Percentiles rank a stretch among this genome's conserved stretches.
phyloP scores from a whole-genome alignment of 768 basidiomycete species.

The Phaeotremella fagi region DNA sequence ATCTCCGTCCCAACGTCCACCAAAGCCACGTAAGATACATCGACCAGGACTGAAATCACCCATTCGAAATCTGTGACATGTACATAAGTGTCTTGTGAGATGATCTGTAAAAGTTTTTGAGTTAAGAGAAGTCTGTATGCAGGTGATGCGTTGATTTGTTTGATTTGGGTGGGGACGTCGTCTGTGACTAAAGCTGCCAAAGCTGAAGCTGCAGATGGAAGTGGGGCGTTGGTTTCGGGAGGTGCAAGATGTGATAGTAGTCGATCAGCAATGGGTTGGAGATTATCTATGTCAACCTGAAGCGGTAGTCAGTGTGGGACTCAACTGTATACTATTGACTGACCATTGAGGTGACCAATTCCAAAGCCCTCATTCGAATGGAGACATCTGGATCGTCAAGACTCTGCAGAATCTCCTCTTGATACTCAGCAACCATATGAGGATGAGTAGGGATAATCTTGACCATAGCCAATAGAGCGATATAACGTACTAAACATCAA shows the following conservation, averaged over 20 bases:
- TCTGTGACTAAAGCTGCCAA: constrained; percentile 56
- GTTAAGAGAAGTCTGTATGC: constrained; percentile 81
- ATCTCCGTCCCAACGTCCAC: constrained; percentile 73
- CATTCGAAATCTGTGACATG: constrained; percentile 92
- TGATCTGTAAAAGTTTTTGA: constrained; percentile 77
- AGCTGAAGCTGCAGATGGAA: constrained; percentile 31
- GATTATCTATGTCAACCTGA: constrained; percentile 74
- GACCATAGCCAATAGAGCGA: constrained; percentile 86
- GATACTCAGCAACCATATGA: constrained; percentile 81
- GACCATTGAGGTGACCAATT: constrained; percentile 90
- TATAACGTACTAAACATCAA: constrained; percentile 76
- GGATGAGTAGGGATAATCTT: constrained; percentile 93
- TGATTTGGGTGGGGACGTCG: constrained; percentile 52
- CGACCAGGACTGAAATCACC: constrained; percentile 91
- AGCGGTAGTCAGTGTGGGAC: neutral
- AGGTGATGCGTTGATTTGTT: constrained; percentile 57
- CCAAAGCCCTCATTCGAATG: constrained; percentile 91
- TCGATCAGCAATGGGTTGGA: constrained; percentile 85
- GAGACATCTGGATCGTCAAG: constrained; percentile 90
- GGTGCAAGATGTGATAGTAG: constrained; percentile 78
- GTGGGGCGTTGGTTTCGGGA: constrained; percentile 52
- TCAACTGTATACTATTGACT: constrained; percentile 16
- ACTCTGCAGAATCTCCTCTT: constrained; percentile 82
- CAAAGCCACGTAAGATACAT: constrained; percentile 79
- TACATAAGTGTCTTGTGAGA: constrained; percentile 75